Percentiles rank a stretch among this genome's conserved stretches.
Evolutionary conservation across 768 basidiomycete genomes (phyloP).

Genomic region (Amanita rubescens): DNA sequence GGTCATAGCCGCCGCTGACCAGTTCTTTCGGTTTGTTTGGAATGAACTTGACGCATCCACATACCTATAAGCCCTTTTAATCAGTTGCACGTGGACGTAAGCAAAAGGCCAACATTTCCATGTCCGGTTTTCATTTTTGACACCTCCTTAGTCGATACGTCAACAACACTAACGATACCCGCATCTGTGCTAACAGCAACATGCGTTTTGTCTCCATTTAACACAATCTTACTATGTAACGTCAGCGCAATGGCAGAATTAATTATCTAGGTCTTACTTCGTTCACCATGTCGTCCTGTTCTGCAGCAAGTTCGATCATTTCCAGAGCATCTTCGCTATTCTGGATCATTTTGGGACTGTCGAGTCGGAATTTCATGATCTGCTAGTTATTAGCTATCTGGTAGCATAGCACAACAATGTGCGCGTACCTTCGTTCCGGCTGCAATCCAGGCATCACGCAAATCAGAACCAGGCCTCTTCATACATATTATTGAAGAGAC

Average conservation of each 20-base stretch:
- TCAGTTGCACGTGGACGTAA: not conserved
- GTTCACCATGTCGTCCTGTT: slow-evolving; percentile 55
- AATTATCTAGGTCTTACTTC: slow-evolving; percentile 40
- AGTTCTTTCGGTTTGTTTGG: slow-evolving; percentile 64
- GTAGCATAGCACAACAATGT: not conserved
- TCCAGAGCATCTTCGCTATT: slow-evolving; percentile 39
- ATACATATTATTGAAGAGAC: slow-evolving; percentile 56
- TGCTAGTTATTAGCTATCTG: slow-evolving; percentile 6
- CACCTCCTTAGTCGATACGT: slow-evolving; percentile 42
- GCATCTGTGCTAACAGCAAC: slow-evolving; percentile 68
- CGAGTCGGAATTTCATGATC: slow-evolving; percentile 41
- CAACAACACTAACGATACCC: slow-evolving; percentile 60
- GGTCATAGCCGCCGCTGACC: slow-evolving; percentile 75
- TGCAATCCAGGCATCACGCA: slow-evolving; percentile 57
- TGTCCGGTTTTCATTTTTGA: slow-evolving; percentile 56
- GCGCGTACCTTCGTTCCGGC: slow-evolving; percentile 47
- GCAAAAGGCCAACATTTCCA: slow-evolving; percentile 42
- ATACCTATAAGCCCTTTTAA: slow-evolving; percentile 54
- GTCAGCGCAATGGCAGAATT: slow-evolving; percentile 15
- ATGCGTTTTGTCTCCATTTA: slow-evolving; percentile 47
- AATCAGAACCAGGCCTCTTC: slow-evolving; percentile 29
- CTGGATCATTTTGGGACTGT: slow-evolving; percentile 46
- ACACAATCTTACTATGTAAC: slow-evolving; percentile 49
- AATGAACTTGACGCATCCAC: slow-evolving; percentile 62
- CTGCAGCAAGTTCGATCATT: slow-evolving; percentile 38